Evolutionary conservation across 176 grass and related monocot genomes (phyloP).

Genomic region (Otatea glauca): DNA sequence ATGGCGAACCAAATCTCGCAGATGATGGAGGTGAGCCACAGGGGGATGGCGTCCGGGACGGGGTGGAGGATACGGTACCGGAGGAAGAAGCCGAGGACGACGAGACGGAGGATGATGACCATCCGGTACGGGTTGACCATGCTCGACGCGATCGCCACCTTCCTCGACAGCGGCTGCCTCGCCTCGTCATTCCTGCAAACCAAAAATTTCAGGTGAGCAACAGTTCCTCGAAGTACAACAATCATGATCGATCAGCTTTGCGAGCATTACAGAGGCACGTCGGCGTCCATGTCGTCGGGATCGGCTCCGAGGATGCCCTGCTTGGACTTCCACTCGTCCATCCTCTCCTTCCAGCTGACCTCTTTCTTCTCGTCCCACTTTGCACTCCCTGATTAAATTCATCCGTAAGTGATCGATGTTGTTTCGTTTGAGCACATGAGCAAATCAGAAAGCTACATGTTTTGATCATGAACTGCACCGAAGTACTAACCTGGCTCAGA

Average conservation of each 20-base stretch:
- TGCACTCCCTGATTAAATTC: constrained; percentile 60
- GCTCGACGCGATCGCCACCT: constrained; percentile 95
- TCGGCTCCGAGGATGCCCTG: constrained; percentile 69
- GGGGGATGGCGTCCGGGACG: constrained; percentile 73
- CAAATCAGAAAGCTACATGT: not conserved
- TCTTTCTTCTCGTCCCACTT: constrained; percentile 91
- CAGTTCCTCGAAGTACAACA: not conserved
- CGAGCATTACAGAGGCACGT: constrained; percentile 70
- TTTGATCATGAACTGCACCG: not conserved
- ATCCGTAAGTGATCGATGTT: not conserved
- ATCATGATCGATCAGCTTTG: too few relatives aligned
- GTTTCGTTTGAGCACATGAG: not conserved
- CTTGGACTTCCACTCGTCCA: constrained; percentile 99
- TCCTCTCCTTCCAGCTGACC: constrained; percentile 91
- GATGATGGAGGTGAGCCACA: constrained; percentile 91
- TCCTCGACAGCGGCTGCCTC: constrained; percentile 87
- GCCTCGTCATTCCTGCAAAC: constrained; percentile 80
- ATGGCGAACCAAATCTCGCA: constrained; percentile 97
- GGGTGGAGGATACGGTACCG: constrained; percentile 86
- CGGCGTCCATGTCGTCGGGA: constrained; percentile 80
- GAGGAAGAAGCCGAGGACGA: constrained; percentile 83
- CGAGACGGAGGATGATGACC: constrained; percentile 86
- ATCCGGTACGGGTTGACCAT: constrained; percentile 96
- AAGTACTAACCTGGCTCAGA: constrained; percentile 75
- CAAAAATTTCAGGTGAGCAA: not conserved